phyloP scores from a whole-genome alignment of 1,284 basidiomycete species.

The Mycena citricolor region DNA sequence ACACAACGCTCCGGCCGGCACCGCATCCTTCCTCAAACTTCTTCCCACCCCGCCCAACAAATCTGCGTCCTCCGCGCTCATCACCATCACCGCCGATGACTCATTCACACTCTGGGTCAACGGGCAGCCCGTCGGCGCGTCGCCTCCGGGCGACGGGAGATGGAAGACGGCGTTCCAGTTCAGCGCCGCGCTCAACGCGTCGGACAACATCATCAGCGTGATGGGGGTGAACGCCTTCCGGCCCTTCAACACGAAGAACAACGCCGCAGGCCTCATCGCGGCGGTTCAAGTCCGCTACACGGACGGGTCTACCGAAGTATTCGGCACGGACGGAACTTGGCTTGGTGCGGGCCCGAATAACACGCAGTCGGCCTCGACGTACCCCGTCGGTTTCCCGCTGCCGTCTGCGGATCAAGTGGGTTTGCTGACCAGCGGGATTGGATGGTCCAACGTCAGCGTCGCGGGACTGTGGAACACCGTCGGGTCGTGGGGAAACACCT shows the following conservation, averaged over 20 bases:
- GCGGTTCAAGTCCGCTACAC: conserved; percentile 8
- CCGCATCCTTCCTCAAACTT: conserved; percentile 1
- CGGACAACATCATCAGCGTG: conserved; percentile 6
- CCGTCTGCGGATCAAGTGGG: too few species aligned
- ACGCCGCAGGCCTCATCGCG: conserved; percentile 12
- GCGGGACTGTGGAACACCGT: conserved; percentile 1
- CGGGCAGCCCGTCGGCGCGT: conserved; percentile 4
- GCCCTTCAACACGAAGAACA: too few species aligned
- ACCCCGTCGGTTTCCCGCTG: conserved; percentile 8
- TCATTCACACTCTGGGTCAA: conserved; percentile 2
- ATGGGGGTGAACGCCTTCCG: conserved; percentile 1
- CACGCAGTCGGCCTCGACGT: too few species aligned
- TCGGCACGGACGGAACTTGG: conserved; percentile 13
- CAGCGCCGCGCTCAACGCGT: conserved; percentile 6
- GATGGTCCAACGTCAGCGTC: not conserved
- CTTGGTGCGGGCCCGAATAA: not conserved
- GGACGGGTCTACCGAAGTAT: conserved; percentile 3
- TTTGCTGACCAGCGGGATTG: too few species aligned
- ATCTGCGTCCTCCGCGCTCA: not conserved
- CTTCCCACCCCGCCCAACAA: not conserved
- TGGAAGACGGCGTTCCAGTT: conserved; percentile 9
- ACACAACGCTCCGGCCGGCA: not conserved
- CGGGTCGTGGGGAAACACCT: conserved; percentile 12
- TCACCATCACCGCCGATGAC: conserved; percentile 8
- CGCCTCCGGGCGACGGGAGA: not conserved